Percentiles rank a stretch among this genome's conserved stretches.
Evolutionary conservation across 1,284 basidiomycete species (phyloP).

Genomic region (Chiua sp.): DNA sequence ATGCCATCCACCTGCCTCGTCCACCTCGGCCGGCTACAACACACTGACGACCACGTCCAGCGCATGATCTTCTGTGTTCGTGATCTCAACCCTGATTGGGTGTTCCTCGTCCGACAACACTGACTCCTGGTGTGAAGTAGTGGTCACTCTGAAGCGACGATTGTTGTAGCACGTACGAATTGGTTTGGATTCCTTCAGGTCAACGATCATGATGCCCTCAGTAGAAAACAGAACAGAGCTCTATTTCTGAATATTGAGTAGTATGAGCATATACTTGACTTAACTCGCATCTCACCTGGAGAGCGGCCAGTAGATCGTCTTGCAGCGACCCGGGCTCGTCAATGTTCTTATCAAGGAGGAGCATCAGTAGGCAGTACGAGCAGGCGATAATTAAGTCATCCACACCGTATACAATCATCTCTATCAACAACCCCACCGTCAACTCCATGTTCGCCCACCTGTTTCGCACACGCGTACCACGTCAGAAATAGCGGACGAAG

Average conservation of each 20-base stretch:
- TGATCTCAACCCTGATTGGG: conserved; percentile 69
- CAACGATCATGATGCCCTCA: conserved; percentile 61
- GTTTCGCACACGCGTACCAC: conserved; percentile 83
- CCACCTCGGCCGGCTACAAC: too few relatives aligned
- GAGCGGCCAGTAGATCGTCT: conserved; percentile 70
- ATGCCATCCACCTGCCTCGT: too few relatives aligned
- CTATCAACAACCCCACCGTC: conserved; percentile 75
- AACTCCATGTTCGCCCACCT: conserved; percentile 77
- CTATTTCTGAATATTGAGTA: conserved; percentile 40
- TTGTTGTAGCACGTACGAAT: conserved; percentile 56
- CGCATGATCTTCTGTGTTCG: conserved; percentile 69
- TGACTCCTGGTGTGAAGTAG: conserved; percentile 55
- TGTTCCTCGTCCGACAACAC: conserved; percentile 83
- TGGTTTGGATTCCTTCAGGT: conserved; percentile 63
- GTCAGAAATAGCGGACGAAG: conserved; percentile 72
- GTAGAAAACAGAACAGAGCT: conserved; percentile 67
- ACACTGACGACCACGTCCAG: conserved; percentile 1
- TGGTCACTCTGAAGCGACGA: conserved; percentile 2
- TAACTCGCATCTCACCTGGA: conserved; percentile 55
- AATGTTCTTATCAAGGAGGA: conserved; percentile 32
- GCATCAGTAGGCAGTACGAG: conserved; percentile 2
- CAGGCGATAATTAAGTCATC: not conserved
- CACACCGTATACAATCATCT: conserved; percentile 80
- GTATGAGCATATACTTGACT: not conserved
- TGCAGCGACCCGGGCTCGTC: conserved; percentile 57